These are phyloP conservation scores for Stellera chamaejasme DNA, from an alignment of 345 rosid species.

Conservation along the genomic window DNA sequence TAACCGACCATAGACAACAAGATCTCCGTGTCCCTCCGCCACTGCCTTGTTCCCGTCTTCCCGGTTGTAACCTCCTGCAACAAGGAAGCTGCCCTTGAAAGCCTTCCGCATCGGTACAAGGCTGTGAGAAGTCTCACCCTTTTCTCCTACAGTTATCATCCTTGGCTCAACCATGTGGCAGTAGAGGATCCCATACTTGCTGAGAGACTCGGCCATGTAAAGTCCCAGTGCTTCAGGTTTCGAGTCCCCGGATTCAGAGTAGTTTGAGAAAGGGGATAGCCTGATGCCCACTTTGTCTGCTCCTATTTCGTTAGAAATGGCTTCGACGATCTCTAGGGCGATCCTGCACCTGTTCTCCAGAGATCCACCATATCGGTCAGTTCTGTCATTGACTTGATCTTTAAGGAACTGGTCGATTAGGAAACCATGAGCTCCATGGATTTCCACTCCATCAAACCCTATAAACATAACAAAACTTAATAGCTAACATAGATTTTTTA, in stretches of 20 bases:
- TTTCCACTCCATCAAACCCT: conserved; percentile 76
- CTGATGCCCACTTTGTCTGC: conserved; percentile 65
- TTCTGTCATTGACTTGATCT: conserved; percentile 27
- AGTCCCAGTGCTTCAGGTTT: conserved; percentile 47
- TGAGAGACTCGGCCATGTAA: conserved; percentile 52
- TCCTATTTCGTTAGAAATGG: conserved; percentile 51
- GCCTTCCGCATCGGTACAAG: conserved; percentile 54
- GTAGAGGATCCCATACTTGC: conserved; percentile 41
- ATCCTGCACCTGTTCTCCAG: conserved; percentile 54
- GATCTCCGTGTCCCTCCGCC: conserved; percentile 38
- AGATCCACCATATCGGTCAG: conserved; percentile 49
- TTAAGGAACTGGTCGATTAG: conserved; percentile 63
- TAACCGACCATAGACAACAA: conserved; percentile 46
- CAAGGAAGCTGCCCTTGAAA: conserved; percentile 54
- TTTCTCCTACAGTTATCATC: conserved; percentile 33
- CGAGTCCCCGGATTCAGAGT: conserved; percentile 50
- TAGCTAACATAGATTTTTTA: too few relatives aligned
- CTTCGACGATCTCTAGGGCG: conserved; percentile 50
- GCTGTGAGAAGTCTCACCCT: conserved; percentile 21
- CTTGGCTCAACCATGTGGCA: conserved; percentile 68
- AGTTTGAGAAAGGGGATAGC: conserved; percentile 50
- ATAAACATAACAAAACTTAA: background rate
- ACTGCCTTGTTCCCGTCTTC: conserved; percentile 49
- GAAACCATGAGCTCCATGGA: conserved; percentile 68
- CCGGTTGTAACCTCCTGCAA: conserved; percentile 46